Evolutionary conservation across 1,139 yeast species (phyloP).

Genomic region (Barnettozyma hawaiiensis): DNA sequence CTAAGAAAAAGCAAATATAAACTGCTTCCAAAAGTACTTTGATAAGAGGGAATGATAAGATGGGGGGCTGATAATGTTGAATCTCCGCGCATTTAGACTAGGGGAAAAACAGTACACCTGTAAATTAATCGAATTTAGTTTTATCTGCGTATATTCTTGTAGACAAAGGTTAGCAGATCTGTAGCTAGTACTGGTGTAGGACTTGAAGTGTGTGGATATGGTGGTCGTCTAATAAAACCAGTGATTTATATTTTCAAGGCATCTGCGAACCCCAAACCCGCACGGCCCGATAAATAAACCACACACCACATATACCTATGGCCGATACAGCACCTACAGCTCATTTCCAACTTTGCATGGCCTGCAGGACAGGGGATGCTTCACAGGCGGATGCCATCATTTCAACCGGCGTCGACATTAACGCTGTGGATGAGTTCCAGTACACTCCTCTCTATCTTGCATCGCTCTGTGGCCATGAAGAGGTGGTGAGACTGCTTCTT

Average conservation of each 20-base stretch:
- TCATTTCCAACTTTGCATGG: slow-evolving; percentile 41
- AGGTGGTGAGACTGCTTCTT: slow-evolving; percentile 52
- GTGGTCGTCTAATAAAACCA: no score
- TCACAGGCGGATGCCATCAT: slow-evolving; percentile 57
- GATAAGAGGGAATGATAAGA: background rate
- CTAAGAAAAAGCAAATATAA: slow-evolving; percentile 27
- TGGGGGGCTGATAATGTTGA: background rate
- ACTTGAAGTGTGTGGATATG: no score
- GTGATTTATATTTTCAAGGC: no score
- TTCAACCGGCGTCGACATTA: slow-evolving; percentile 39
- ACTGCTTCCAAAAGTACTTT: background rate
- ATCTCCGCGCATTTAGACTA: background rate
- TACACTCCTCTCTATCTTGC: slow-evolving; percentile 70
- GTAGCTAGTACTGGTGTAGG: no score
- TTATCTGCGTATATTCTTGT: background rate
- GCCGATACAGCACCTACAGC: background rate
- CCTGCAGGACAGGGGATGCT: slow-evolving; percentile 65
- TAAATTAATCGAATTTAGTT: background rate
- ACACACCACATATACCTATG: no score
- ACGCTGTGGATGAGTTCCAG: slow-evolving; percentile 66
- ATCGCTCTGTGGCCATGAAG: slow-evolving; percentile 67
- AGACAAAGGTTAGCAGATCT: no score
- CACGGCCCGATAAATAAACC: no score
- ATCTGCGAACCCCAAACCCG: no score
- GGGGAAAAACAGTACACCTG: background rate